Evolutionary conservation across 2,329 filamentous ascomycete species (phyloP).

Genomic region (Cladophialophora yegresii): DNA sequence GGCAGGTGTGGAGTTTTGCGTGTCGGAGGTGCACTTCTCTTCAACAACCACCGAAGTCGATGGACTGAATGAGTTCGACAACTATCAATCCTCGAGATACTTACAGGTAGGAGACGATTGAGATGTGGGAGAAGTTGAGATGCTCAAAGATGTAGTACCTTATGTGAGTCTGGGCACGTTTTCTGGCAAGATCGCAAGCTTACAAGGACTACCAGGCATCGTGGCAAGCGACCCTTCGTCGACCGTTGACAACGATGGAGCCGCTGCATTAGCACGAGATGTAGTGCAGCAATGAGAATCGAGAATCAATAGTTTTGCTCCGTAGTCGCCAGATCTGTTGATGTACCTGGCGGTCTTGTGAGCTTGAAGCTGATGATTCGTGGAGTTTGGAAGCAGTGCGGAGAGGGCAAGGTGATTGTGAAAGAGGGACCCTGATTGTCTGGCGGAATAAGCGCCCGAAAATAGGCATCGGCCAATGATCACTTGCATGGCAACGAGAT

Average conservation of each 20-base stretch:
- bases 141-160: constrained; percentile 6
- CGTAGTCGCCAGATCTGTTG: constrained; percentile 23
- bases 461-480: constrained; percentile 20
- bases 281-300: constrained; percentile 20
- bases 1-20: constrained; percentile 28
- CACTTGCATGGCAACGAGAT: constrained; percentile 10
- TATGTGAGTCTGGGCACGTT: constrained; percentile 16
- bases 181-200: constrained; percentile 11
- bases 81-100: not conserved
- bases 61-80: not conserved
- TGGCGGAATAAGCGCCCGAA: constrained; percentile 25
- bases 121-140: constrained; percentile 8
- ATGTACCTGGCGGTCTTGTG: not conserved
- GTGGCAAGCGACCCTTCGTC: constrained; percentile 4
- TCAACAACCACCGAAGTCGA: not conserved
- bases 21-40: not conserved
- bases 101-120: not conserved
- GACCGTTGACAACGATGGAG: constrained; percentile 10
- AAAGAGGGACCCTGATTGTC: not conserved
- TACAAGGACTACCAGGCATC: constrained; percentile 13
- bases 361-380: constrained; percentile 25
- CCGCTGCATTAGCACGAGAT: constrained; percentile 13
- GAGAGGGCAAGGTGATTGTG: constrained; percentile 17
- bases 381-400: constrained; percentile 13
- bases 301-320: constrained; percentile 23